Base-by-base conservation (phyloP, 2,329 filamentous ascomycete genomes). In the Stachybotrys chartarum region DNA sequence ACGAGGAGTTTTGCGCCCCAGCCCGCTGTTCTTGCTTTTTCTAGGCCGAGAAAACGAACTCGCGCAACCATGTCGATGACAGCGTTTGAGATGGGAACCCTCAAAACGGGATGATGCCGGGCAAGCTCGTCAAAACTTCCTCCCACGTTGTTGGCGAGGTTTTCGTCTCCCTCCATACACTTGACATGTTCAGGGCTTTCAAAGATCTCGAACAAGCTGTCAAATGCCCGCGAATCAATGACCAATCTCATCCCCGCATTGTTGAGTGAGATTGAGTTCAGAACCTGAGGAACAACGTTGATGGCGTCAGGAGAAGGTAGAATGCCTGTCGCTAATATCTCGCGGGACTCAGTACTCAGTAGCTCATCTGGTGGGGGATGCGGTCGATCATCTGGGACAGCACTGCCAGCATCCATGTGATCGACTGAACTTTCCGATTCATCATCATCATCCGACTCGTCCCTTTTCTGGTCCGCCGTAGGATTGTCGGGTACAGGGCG, bases 161-260 rank as follows among this genome's bases (percentile, higher is more conserved):
- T 76, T 6, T 81, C 76, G 60, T 96, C 93, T 44, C 78, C 77
- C 59, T 90, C 85, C 79, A 99, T 85, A 59, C 87, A 88, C 63
- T 88, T 90, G 56, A 99, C 85, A 71, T 99, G 95, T 16, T 85
- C 81, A 3, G 91, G 86, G 61, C 91, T 97, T 70, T 97, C 90
- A 61, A 99, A 99, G n/a, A 97, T 91, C 68, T 97, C 90, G 60
- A 99, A 88, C 68, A 92, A 97, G 62, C 85, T 89, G 55, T 92
- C 86, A 49, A 99, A 79, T 1, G 91, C 92, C 56, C 84, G 80
- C 0, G 92, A 97, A 0, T 85, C 82, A 56, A 91, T 85, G 64
- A 99, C 95, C 67, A 97, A 81, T 64, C 88, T 88, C 78, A 97
- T 88, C 8, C 94, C 94, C 31, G 84, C 79, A 59, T 90, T 87